phyloP scores from a whole-genome alignment of 305 asterid genomes.

The Rubia peregrina region DNA sequence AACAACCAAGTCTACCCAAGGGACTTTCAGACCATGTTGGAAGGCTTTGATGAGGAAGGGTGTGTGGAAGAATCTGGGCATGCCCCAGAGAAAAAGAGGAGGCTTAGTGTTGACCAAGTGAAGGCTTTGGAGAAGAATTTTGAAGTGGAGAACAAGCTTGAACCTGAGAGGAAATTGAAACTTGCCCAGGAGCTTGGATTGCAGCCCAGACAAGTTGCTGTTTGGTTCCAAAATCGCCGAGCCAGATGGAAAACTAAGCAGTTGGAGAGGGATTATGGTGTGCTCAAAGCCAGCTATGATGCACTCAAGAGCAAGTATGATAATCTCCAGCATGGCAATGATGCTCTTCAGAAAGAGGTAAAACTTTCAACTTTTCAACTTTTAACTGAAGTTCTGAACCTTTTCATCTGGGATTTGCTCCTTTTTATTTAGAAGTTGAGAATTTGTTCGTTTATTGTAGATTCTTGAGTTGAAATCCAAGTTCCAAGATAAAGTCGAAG shows the following conservation, averaged over 20 bases:
- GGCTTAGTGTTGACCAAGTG: conserved; percentile 68
- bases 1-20: conserved; percentile 37
- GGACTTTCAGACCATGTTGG: conserved; percentile 68
- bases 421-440: neutral
- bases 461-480: conserved; percentile 56
- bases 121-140: conserved; percentile 84
- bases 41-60: conserved; percentile 60
- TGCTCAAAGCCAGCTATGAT: conserved; percentile 64
- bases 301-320: conserved; percentile 51
- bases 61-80: conserved; percentile 57
- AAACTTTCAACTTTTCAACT: neutral
- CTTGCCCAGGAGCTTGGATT: conserved; percentile 77
- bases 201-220: conserved; percentile 97
- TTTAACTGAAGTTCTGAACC: neutral
- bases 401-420: neutral
- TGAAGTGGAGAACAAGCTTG: conserved; percentile 87
- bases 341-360: conserved; percentile 57
- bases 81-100: conserved; percentile 59
- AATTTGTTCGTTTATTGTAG: conserved; percentile 19
- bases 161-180: conserved; percentile 75
- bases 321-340: conserved; percentile 49
- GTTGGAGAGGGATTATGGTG: conserved; percentile 67
- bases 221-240: conserved; percentile 96
- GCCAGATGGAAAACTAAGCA: conserved; percentile 93
- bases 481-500: conserved; percentile 31